Conservation (phyloP, 192 early-diverging fungal genomes). For the Backusella sp. region DNA sequence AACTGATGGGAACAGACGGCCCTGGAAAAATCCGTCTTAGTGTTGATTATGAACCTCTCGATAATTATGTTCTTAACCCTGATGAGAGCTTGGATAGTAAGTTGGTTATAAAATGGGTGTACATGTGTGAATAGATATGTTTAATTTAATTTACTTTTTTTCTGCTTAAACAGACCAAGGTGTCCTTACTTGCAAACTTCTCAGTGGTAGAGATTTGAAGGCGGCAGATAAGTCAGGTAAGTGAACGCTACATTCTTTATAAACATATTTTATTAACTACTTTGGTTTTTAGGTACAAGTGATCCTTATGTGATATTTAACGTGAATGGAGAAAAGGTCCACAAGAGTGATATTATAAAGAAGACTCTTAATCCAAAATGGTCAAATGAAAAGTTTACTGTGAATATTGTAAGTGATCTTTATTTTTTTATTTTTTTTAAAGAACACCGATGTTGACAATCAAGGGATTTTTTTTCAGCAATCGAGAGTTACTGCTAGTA, state of each 20-base stretch:
- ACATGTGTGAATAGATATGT: neutral
- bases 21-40: conserved; percentile 20
- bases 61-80: conserved; percentile 18
- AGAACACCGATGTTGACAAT: neutral
- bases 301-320: conserved; percentile 65
- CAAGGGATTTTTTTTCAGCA: conserved; percentile 1
- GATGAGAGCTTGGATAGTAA: conserved; percentile 35
- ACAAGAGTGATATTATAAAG: conserved; percentile 55
- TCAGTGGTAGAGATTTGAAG: conserved; percentile 23
- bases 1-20: conserved; percentile 9
- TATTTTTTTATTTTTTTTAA: neutral
- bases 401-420: conserved; percentile 20
- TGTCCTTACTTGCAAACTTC: conserved; percentile 22
- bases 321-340: conserved; percentile 57
- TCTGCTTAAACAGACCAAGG: conserved; percentile 30
- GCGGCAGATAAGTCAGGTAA: conserved; percentile 39
- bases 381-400: conserved; percentile 26
- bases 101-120: neutral
- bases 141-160: neutral
- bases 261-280: neutral
- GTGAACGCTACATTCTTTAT: neutral
- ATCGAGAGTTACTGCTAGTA: conserved; percentile 20
- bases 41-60: conserved; percentile 18
- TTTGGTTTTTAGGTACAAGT: conserved; percentile 44
- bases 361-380: conserved; percentile 65